Conservation (phyloP, 306 rosid genomes). For the Cyclanthera cordifolia region DNA sequence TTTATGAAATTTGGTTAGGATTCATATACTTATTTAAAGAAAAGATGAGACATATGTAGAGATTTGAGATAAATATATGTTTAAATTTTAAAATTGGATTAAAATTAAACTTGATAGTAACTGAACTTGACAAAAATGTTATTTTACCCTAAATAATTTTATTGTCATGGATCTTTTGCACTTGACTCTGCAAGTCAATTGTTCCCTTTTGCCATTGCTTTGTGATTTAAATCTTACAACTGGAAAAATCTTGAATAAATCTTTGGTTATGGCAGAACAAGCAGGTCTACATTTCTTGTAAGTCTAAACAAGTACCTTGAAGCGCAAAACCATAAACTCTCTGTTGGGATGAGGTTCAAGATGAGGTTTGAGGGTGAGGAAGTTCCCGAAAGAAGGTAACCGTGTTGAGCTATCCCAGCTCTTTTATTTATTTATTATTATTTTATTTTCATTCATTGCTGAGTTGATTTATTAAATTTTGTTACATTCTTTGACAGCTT, state of each 20-base stretch:
- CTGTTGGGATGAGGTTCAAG: constrained; percentile 96
- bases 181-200: neutral
- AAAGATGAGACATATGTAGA: too few relatives aligned
- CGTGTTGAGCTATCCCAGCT: neutral
- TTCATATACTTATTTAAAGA: too few relatives aligned
- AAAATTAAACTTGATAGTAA: too few relatives aligned
- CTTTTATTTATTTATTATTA: too few relatives aligned
- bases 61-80: too few relatives aligned
- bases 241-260: constrained; percentile 13
- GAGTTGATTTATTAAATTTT: neutral
- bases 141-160: neutral
- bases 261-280: constrained; percentile 52
- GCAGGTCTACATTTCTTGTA: constrained; percentile 87
- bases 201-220: neutral
- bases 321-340: constrained; percentile 73
- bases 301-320: constrained; percentile 88
- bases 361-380: constrained; percentile 99
- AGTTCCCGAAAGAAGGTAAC: constrained; percentile 94
- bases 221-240: neutral
- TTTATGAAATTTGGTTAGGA: too few relatives aligned
- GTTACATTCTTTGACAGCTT: constrained; percentile 42
- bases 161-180: neutral
- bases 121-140: too few relatives aligned
- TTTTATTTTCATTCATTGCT: neutral
- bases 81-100: too few relatives aligned